phyloP scores from a whole-genome alignment of 257 asterid species.

The Agastache rugosa region DNA sequence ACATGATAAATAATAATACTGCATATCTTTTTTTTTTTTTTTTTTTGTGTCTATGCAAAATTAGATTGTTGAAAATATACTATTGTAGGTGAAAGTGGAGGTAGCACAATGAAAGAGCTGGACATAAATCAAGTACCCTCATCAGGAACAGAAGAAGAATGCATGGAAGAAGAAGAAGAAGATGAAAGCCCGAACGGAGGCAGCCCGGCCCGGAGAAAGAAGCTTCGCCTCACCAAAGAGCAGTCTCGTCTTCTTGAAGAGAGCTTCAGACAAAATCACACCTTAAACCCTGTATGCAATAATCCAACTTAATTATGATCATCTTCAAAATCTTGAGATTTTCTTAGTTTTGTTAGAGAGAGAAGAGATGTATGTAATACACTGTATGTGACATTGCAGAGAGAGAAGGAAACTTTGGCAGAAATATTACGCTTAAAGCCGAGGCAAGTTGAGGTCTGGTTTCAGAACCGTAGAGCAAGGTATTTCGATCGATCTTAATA shows the following conservation, averaged over 20 bases:
- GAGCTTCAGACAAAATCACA: conserved; percentile 68
- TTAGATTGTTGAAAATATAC: background rate
- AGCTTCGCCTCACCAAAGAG: conserved; percentile 72
- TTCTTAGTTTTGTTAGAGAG: background rate
- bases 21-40: too few species aligned
- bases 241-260: conserved; percentile 86
- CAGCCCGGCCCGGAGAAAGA: conserved; percentile 62
- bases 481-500: background rate
- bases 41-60: too few species aligned
- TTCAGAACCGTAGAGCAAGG: conserved; percentile 98
- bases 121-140: conserved; percentile 70
- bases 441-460: conserved; percentile 94
- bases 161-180: conserved; percentile 52
- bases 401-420: conserved; percentile 77
- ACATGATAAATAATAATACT: too few species aligned
- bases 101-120: conserved; percentile 47
- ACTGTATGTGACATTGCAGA: conserved; percentile 46
- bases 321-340: background rate
- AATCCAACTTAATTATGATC: background rate
- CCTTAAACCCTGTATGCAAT: conserved; percentile 66
- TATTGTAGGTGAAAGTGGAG: conserved; percentile 48
- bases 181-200: conserved; percentile 52
- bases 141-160: conserved; percentile 49
- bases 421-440: conserved; percentile 62
- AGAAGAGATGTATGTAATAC: background rate